Evolutionary conservation across 2,329 filamentous ascomycete genomes (phyloP), one percentile per base, ranked within the genome.

Genomic region (Colletotrichum salicis): DNA sequence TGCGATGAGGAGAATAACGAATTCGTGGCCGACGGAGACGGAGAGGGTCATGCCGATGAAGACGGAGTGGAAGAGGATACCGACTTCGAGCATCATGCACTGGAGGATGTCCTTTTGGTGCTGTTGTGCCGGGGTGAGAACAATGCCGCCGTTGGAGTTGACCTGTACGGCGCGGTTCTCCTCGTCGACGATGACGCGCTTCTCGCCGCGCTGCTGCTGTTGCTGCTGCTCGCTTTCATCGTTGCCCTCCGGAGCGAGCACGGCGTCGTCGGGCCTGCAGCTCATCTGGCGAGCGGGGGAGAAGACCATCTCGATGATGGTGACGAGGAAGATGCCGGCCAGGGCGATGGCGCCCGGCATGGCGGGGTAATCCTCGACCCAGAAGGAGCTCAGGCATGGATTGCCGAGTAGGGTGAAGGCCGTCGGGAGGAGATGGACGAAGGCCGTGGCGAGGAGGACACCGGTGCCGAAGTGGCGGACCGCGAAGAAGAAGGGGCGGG

Each of bases 21-120:
- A 96, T 5, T 92, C 89, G 10, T 91, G 90, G 1, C 93, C 93
- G 0, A 92, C 92, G 3, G 93, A 91, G 8, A 96, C 93, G 37
- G 92, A 94, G 54, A 96, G 86, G 4, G 93, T 92, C 92, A 95
- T 95, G 72, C 93, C 93, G 75, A 96, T 95, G 78, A 96, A 96
- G 72, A 95, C 86, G 78, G 90, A 93, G 82, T 94, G 92, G 79
- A 94, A 94, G 15, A 94, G 85, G 75, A 95, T 95, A 33, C 93
- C 93, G 33, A 93, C 91, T 82, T 96, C 93, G 19, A 95, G 87
- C 67, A 95, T 86, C 70, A 95, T 86, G 75, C 93, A 95, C 80
- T 95, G 93, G 12, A 95, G 84, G 75, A 94, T 88, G 75, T 92
- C 88, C 68, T 91, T 89, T 76, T 91, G 90, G 73, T 81, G 78